Evolutionary conservation across 768 basidiomycete genomes (phyloP), one percentile per base, ranked within the genome.

Genomic region (Mrakia gelida): DNA sequence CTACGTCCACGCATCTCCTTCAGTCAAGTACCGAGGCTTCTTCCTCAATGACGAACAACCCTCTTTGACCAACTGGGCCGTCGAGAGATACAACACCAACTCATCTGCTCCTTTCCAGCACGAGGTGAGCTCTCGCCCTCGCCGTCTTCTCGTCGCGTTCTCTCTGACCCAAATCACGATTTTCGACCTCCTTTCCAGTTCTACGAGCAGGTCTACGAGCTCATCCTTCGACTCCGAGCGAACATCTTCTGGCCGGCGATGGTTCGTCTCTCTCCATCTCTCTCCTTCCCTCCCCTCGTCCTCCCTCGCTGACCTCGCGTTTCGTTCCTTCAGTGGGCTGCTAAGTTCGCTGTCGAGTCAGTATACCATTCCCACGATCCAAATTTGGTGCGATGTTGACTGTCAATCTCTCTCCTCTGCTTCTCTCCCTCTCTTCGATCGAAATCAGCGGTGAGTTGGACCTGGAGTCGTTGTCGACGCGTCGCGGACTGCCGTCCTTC

Each of bases 1-100:
- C 9, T 86, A 86, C 77, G 78, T 84, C 9, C 90, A 91, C 83
- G 91, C 89, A 61, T 81, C 86, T 23, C 91, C 91, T 3, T 89
- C 88, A 11, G 90, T 92, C 76, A 89, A 91, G 81, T 91, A 90
- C 80, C 88, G 91, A 49, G 91, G 89, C 18, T 76, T 90, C 67
- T 78, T 92, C 85, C 84, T 92, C 79, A 92, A 92, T 81, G 91
- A 92, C 80, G 91, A 92, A 82, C 89, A 91, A 81, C 91, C 91
- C 11, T 88, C 89, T 41, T 82, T 92, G 72, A 88, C 89, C 80
- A 89, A 88, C 80, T 92, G 91, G 91, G 91, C 90, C 21, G 85
- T 87, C 80, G 89, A 89, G 79, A 89, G 89, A 80, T 91, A 90
- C 78, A 89, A 89, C 3, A 88, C 89, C 6, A 89, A 89, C 9